Percentiles rank a stretch among this genome's conserved stretches.
Conservation (phyloP, 306 rosid species). For the barrel medic (Medicago truncatula) region DNA sequence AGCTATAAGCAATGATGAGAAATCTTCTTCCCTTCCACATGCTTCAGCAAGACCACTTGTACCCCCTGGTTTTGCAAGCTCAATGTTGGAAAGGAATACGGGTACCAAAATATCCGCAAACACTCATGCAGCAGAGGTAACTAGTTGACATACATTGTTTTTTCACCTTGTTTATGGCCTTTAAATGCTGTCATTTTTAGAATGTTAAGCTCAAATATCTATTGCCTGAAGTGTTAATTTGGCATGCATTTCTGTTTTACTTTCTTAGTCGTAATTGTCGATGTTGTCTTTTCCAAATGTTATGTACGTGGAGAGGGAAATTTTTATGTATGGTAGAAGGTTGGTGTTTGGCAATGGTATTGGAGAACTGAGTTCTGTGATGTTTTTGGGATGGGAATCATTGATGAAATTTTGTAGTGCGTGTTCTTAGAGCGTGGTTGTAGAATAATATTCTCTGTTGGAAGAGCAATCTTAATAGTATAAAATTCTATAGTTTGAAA, state of each 20-base stretch:
- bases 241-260: slow-evolving; percentile 24
- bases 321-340: slow-evolving; percentile 3
- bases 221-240: not conserved
- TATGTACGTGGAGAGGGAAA: slow-evolving; percentile 20
- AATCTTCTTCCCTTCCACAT: slow-evolving; percentile 58
- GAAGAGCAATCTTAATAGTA: slow-evolving; percentile 2
- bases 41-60: slow-evolving; percentile 86
- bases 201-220: slow-evolving; percentile 16
- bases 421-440: slow-evolving; percentile 22
- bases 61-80: slow-evolving; percentile 87
- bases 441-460: slow-evolving; percentile 3
- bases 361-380: slow-evolving; percentile 31
- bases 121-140: slow-evolving; percentile 66
- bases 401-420: slow-evolving; percentile 5
- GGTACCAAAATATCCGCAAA: slow-evolving; percentile 56
- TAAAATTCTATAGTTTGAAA: slow-evolving; percentile 29
- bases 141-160: slow-evolving; percentile 15
- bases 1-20: slow-evolving; percentile 65
- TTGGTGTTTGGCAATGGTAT: not conserved
- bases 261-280: slow-evolving; percentile 23
- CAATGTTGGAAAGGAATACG: slow-evolving; percentile 59
- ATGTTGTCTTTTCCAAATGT: slow-evolving; percentile 8
- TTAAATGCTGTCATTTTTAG: slow-evolving; percentile 19
- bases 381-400: slow-evolving; percentile 30
- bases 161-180: not conserved